These are phyloP conservation scores for Orychophragmus violaceus DNA, from an alignment of 345 rosid species.

Conservation along the genomic window DNA sequence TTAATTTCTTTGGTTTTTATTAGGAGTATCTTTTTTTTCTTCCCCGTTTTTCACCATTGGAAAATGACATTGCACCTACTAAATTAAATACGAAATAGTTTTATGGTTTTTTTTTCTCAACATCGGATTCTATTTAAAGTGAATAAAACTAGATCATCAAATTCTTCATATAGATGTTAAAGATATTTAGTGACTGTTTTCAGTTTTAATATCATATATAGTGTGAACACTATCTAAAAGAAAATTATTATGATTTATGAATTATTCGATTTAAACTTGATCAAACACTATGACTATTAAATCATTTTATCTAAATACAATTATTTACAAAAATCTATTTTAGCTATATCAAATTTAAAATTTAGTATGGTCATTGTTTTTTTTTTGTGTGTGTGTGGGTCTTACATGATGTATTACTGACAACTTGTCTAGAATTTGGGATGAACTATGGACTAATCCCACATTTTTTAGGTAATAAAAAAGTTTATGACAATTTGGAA, in stretches of 20 bases:
- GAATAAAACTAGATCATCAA: background rate
- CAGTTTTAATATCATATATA: background rate
- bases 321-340: background rate
- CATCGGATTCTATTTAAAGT: background rate
- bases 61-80: slow-evolving; percentile 24
- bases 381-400: background rate
- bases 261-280: background rate
- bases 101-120: background rate
- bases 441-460: background rate
- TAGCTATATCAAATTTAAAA: background rate
- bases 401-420: background rate
- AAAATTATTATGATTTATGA: background rate
- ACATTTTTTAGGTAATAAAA: background rate
- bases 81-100: background rate
- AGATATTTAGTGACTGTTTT: background rate
- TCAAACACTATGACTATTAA: background rate
- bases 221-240: background rate
- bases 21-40: background rate
- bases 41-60: background rate
- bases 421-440: background rate
- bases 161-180: background rate
- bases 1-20: background rate
- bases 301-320: background rate
- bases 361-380: background rate
- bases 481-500: background rate